Evolutionary conservation across 371 early-diverging fungal species (phyloP).

Genomic region (Fennellomyces sp.): DNA sequence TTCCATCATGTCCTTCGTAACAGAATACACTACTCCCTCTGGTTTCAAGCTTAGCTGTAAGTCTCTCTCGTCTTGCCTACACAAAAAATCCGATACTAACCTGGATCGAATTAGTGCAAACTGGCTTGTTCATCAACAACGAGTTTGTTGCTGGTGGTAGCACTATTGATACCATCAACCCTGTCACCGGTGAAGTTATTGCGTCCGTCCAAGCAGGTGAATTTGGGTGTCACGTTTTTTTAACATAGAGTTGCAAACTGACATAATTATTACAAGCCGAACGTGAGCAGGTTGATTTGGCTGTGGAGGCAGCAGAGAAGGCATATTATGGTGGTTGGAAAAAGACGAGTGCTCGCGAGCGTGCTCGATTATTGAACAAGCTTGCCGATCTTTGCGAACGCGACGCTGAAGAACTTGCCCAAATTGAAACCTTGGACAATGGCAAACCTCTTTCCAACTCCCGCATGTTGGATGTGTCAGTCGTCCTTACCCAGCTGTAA

Average conservation of each 20-base stretch:
- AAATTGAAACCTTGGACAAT: slow-evolving; percentile 50
- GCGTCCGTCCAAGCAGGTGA: slow-evolving; percentile 45
- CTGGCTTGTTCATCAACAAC: not conserved
- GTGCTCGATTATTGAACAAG: slow-evolving; percentile 48
- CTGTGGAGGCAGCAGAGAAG: slow-evolving; percentile 50
- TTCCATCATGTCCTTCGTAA: not conserved
- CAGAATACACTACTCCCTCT: not conserved
- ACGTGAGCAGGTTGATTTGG: slow-evolving; percentile 45
- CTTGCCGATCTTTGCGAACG: slow-evolving; percentile 49
- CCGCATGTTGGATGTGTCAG: slow-evolving; percentile 59
- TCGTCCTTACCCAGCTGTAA: no score
- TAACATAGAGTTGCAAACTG: no score
- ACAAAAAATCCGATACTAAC: not conserved
- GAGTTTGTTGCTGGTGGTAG: slow-evolving; percentile 49
- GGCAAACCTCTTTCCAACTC: slow-evolving; percentile 49
- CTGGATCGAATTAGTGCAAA: not conserved
- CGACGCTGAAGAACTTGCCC: slow-evolving; percentile 44
- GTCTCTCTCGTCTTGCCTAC: no score
- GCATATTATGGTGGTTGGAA: slow-evolving; percentile 49
- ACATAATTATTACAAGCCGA: slow-evolving; percentile 34
- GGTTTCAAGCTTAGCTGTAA: not conserved
- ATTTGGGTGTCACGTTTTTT: no score
- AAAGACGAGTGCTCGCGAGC: slow-evolving; percentile 26
- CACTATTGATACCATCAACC: slow-evolving; percentile 54
- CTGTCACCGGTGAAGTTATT: slow-evolving; percentile 45